phyloP scores from a whole-genome alignment of 345 rosid species.

The Noccaea bulbosa region DNA sequence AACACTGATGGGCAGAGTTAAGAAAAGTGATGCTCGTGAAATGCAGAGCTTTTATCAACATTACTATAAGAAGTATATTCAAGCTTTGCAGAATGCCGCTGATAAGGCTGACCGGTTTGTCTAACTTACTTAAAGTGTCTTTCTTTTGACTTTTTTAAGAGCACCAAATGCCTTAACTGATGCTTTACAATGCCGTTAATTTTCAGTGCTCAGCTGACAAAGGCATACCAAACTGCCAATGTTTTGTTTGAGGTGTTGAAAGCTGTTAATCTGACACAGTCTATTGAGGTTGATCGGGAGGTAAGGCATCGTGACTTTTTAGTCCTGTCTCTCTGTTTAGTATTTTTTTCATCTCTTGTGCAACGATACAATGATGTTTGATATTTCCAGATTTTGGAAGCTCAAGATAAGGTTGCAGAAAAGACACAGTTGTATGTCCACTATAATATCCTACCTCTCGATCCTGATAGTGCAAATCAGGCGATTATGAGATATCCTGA shows the following conservation, averaged over 20 bases:
- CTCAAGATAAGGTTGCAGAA: constrained; percentile 92
- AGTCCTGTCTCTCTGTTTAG: constrained; percentile 10
- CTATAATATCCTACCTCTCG: constrained; percentile 96
- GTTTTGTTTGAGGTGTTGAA: constrained; percentile 98
- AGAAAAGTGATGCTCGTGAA: constrained; percentile 90
- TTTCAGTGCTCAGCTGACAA: constrained; percentile 94
- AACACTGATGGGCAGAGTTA: constrained; percentile 70
- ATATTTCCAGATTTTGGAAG: constrained; percentile 81
- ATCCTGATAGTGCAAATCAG: constrained; percentile 98
- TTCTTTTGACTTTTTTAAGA: background rate
- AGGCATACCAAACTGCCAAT: constrained; percentile 99
- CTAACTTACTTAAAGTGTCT: constrained; percentile 19
- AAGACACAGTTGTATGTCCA: constrained; percentile 91
- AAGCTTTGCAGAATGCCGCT: constrained; percentile 87
- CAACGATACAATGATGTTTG: constrained; percentile 11
- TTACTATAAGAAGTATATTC: constrained; percentile 82
- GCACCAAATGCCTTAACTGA: constrained; percentile 13
- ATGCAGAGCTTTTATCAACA: constrained; percentile 92
- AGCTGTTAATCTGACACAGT: constrained; percentile 92
- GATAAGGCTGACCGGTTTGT: constrained; percentile 94
- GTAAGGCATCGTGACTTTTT: constrained; percentile 49
- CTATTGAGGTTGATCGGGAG: constrained; percentile 96
- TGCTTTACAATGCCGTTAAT: constrained; percentile 15
- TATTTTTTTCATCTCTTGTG: constrained; percentile 2
- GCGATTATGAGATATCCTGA: constrained; percentile 98